Conservation (phyloP, 2,329 filamentous ascomycete genomes). For the Clonostachys sp. region DNA sequence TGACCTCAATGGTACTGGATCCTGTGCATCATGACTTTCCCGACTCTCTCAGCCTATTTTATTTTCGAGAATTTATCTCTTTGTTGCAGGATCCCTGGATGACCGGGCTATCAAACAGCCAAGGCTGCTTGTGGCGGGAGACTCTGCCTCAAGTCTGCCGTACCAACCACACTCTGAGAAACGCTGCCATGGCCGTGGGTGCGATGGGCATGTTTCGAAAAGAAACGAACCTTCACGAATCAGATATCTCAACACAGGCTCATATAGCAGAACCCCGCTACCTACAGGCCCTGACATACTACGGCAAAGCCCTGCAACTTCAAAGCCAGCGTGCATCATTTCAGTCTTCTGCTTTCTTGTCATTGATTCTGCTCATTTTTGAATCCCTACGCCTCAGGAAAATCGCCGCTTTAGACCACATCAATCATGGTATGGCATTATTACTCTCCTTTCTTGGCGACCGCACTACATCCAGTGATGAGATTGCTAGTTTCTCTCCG, state of each 20-base stretch:
- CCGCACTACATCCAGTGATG: background rate
- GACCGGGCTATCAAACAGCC: constrained; percentile 6
- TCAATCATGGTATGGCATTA: constrained; percentile 26
- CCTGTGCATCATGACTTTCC: too few species aligned
- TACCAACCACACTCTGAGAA: constrained; percentile 9
- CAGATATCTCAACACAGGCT: background rate
- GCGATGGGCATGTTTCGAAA: constrained; percentile 5
- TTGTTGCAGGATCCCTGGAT: constrained; percentile 12
- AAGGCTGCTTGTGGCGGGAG: constrained; percentile 10
- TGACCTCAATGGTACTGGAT: too few species aligned
- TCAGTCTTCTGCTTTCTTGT: constrained; percentile 21
- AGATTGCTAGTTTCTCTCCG: background rate
- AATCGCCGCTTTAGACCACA: constrained; percentile 22
- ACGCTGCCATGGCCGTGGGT: constrained; percentile 17
- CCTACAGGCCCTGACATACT: constrained; percentile 23
- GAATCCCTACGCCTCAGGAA: constrained; percentile 20
- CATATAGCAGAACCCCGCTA: constrained; percentile 10
- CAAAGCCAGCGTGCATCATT: constrained; percentile 15
- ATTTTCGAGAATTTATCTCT: constrained; percentile 17
- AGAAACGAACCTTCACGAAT: too few species aligned
- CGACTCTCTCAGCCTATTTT: background rate
- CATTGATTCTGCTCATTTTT: constrained; percentile 21
- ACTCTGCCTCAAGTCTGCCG: constrained; percentile 14
- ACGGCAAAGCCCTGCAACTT: constrained; percentile 23
- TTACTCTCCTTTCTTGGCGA: constrained; percentile 22